A percentile compares a stretch with the other conserved stretches of the same genome.
phyloP scores from a whole-genome alignment of 441 rosid species.

The Oxalis stricta region DNA sequence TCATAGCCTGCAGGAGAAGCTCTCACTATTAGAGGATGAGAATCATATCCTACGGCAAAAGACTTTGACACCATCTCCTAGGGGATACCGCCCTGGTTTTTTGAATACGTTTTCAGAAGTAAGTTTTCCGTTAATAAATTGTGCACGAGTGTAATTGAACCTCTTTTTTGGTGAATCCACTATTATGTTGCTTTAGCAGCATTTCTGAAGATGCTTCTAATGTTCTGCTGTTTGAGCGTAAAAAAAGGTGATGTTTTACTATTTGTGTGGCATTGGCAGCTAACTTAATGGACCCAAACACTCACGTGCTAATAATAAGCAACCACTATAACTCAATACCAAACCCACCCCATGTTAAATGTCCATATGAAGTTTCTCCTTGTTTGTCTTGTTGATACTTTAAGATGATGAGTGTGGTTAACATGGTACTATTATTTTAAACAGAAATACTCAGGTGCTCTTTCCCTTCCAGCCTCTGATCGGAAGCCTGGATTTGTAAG shows the following conservation, averaged over 20 bases:
- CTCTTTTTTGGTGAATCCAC: no score
- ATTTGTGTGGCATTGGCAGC: no score
- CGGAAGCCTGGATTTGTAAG: slow-evolving; percentile 68
- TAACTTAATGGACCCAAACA: no score
- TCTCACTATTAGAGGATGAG: slow-evolving; percentile 70
- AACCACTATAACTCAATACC: no score
- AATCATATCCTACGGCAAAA: slow-evolving; percentile 80
- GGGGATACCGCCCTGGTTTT: slow-evolving; percentile 28
- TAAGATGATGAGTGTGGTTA: slow-evolving; percentile 1
- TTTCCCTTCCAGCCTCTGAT: slow-evolving; percentile 39
- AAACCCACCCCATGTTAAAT: no score
- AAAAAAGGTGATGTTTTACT: no score
- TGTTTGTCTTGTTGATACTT: background rate
- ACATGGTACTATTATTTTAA: slow-evolving; percentile 8
- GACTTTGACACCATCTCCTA: slow-evolving; percentile 47
- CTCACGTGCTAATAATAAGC: no score
- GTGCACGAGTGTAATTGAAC: no score
- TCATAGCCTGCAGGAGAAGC: slow-evolving; percentile 65
- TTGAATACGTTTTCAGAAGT: slow-evolving; percentile 56
- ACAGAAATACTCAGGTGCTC: slow-evolving; percentile 56
- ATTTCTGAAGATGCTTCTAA: no score
- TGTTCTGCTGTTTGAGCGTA: no score
- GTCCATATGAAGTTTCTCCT: no score
- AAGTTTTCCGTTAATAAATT: slow-evolving; percentile 17
- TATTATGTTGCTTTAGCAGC: no score